Evolutionary conservation across 306 rosid genomes (phyloP).

Genomic region (Rubus parviflorus): DNA sequence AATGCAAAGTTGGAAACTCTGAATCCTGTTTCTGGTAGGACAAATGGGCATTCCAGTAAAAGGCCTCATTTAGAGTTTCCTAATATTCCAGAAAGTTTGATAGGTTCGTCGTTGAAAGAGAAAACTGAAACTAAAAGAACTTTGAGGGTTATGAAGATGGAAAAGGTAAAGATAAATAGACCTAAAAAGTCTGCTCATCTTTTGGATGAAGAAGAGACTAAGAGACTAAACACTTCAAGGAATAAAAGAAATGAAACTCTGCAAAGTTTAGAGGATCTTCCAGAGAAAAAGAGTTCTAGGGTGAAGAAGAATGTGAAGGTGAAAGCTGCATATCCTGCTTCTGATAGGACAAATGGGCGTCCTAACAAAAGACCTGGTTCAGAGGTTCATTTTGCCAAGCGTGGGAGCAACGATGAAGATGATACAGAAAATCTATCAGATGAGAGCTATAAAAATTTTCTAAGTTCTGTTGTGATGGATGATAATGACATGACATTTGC

Average conservation of each 20-base stretch:
- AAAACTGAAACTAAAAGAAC: slow-evolving; percentile 1
- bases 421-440: background rate
- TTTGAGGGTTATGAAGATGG: slow-evolving; percentile 14
- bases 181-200: background rate
- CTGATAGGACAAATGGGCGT: background rate
- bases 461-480: background rate
- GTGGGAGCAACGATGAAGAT: background rate
- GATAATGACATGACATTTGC: slow-evolving; percentile 20
- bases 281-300: slow-evolving; percentile 3
- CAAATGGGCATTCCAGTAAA: background rate
- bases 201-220: slow-evolving; percentile 6
- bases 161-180: background rate
- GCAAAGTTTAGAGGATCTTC: background rate
- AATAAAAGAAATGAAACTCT: background rate
- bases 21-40: slow-evolving; percentile 8
- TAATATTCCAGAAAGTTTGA: slow-evolving; percentile 3
- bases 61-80: background rate
- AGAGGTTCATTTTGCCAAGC: background rate
- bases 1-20: background rate
- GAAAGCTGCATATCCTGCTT: slow-evolving; percentile 3
- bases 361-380: background rate
- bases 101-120: slow-evolving; percentile 5
- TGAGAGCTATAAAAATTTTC: background rate
- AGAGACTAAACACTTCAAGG: background rate
- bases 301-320: slow-evolving; percentile 8